Evolutionary conservation across 345 rosid species (phyloP), one percentile per base, ranked within the genome.

Genomic region (Eucalyptus cloeziana): DNA sequence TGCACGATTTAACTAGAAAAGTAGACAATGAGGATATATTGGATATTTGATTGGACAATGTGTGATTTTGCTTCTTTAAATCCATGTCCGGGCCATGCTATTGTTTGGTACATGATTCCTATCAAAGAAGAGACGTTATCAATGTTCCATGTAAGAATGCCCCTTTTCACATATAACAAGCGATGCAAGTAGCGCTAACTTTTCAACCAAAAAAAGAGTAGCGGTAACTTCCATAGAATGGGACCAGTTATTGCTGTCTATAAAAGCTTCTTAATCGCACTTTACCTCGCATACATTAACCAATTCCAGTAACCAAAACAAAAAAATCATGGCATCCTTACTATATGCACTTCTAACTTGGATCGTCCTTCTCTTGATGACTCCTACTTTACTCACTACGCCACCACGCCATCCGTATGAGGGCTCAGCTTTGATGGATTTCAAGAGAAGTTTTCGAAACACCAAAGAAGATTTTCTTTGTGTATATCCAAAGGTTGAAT

Each of bases 61-160:
- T 5, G 64, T 58, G 64, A 4, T 58, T 58, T 58, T 58, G 64
- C 30, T 58, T 58, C 30, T 58, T 58, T 0, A 58, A 58, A 24
- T 58, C 64, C 64, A 58, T 58, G 64, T 58, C 6, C 5, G 30
- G 64, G 6, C 0, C 30, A 0, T 10, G 64, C 64, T 58, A 24
- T 58, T 58, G 0, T 58, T 58, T 10, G 30, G 64, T 24, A 58
- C 64, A 10, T 0, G 13, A 1, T 24, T 58, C 0, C 27, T 24
- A 56, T 56, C 62, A 56, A 56, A 56, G 62, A 56, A 56, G 27
- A 56, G 62, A 56, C 0, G 6, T 56, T 56, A 56, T 56, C 64
- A 58, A 58, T 10, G 30, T 2, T 58, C 64, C 4, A 58, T 58
- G 13, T 58, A 24, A 58, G 64, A 58, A 58, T 58, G 64, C 64